These are phyloP conservation scores for Sindora glabra DNA, from an alignment of 306 rosid species.

Conservation along the genomic window DNA sequence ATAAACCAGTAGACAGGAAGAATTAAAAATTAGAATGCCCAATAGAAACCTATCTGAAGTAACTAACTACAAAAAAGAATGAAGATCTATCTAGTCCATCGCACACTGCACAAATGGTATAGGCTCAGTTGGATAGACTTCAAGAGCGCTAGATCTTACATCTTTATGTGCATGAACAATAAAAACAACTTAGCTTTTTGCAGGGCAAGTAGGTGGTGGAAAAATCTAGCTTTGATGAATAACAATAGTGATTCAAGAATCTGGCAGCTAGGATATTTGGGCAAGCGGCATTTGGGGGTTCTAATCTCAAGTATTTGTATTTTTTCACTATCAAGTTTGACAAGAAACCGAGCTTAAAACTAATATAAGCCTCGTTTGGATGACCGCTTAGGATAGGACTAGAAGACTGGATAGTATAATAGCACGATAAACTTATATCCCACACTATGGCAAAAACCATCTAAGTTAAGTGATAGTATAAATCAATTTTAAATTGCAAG, in stretches of 20 bases:
- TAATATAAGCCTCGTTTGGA: no score
- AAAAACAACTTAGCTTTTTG: neutral
- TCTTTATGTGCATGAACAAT: neutral
- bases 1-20: constrained; percentile 8
- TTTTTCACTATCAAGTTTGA: neutral
- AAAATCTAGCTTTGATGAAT: neutral
- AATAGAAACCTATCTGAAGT: neutral
- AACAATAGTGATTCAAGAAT: neutral
- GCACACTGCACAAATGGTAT: neutral
- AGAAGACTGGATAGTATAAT: no score
- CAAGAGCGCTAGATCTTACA: neutral
- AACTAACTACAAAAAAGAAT: neutral
- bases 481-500: no score
- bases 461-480: no score
- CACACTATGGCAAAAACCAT: no score
- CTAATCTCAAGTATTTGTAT: constrained; percentile 4
- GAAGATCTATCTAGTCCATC: neutral
- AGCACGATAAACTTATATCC: no score
- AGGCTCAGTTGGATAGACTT: neutral
- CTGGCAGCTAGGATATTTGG: neutral
- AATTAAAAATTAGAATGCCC: neutral
- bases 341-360: neutral
- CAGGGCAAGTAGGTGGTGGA: neutral
- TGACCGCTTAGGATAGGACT: no score
- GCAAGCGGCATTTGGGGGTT: neutral